These are phyloP conservation scores for Mucor saturninus DNA, from an alignment of 371 early-diverging fungal genomes.

Conservation along the genomic window DNA sequence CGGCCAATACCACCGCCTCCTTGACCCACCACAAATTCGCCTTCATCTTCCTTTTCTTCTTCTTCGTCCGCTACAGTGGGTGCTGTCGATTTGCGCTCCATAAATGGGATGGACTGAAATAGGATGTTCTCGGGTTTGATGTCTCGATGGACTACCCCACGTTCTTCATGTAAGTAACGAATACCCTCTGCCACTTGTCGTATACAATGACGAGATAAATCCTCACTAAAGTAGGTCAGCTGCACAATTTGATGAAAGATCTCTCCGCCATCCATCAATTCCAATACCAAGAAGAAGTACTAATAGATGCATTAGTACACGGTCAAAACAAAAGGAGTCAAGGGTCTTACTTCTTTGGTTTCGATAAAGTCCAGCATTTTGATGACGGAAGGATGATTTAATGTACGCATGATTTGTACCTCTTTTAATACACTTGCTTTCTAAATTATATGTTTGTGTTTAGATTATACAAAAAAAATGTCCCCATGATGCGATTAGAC, in stretches of 20 bases:
- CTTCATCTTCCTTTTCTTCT: conserved; percentile 74
- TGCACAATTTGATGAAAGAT: conserved; percentile 85
- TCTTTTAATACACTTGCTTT: conserved; percentile 85
- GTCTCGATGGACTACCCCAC: conserved; percentile 90
- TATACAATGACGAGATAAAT: conserved; percentile 79
- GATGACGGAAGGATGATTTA: conserved; percentile 82
- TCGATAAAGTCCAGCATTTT: conserved; percentile 70
- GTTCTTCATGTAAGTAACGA: conserved; percentile 85
- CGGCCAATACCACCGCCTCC: conserved; percentile 84
- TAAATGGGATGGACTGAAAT: conserved; percentile 74
- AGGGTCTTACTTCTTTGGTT: conserved; percentile 48
- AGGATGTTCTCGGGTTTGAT: conserved; percentile 97
- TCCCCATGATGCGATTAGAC: conserved; percentile 1
- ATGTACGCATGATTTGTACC: conserved; percentile 81
- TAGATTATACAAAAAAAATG: conserved; percentile 12
- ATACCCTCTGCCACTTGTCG: conserved; percentile 90
- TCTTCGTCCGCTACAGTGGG: conserved; percentile 45
- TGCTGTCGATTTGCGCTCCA: conserved; percentile 45
- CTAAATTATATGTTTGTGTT: conserved; percentile 39
- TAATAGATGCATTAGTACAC: conserved; percentile 3
- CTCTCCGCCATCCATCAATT: conserved; percentile 86
- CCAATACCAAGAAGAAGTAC: conserved; percentile 84
- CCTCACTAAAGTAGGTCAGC: conserved; percentile 80
- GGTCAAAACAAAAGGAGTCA: no score
- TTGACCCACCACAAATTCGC: conserved; percentile 69